Evolutionary conservation across 805 yeast species (phyloP), one percentile per base, ranked within the genome.

Genomic region (Candida nitratophila): DNA sequence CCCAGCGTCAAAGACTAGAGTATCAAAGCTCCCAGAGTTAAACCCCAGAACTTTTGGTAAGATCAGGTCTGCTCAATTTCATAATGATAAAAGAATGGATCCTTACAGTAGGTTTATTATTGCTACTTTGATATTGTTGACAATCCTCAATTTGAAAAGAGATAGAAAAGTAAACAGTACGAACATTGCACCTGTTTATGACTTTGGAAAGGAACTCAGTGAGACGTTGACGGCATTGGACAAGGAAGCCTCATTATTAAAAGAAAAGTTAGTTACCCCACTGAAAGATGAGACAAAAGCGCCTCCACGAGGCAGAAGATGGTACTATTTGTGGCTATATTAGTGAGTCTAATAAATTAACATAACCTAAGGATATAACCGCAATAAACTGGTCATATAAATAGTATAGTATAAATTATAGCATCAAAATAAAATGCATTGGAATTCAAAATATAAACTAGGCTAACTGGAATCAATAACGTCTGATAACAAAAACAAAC

Each of bases 91-190:
- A 14, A 68, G 68, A 49, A 70, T 81, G 65, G 86, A 83, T 52
- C 79, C 82, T 0, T 67, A 73, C 27, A 75, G 81, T 37, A 77
- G 76, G 52, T 57, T 71, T 14, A 70, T 82, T 29, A 63, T 82
- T 2, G 77, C 77, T 49, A 41, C 74, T 20, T 69, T 77, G 2
- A 57, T 70, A 0, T 49, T 77, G 16, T 66, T 83, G 9, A 64
- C 75, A 2, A 53, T 76, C 42, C 51, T 74, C 35, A 85, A 84
- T 8, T 60, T 77, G 40, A 72, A 71, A 47, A 67, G 81, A 51
- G 89, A 83, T 56, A 74, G 61, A 27, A 50, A 49, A 37, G 59
- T 65, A 3, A 61, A 62, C 38, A 38, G 48, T 10, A 50, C 61
- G 2, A 64, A 64, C 11, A 39, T 22, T 2, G 62, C 56, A 1